These are phyloP conservation scores for Tuber calosporum DNA, from an alignment of 495 filamentous ascomycete genomes.

Conservation along the genomic window DNA sequence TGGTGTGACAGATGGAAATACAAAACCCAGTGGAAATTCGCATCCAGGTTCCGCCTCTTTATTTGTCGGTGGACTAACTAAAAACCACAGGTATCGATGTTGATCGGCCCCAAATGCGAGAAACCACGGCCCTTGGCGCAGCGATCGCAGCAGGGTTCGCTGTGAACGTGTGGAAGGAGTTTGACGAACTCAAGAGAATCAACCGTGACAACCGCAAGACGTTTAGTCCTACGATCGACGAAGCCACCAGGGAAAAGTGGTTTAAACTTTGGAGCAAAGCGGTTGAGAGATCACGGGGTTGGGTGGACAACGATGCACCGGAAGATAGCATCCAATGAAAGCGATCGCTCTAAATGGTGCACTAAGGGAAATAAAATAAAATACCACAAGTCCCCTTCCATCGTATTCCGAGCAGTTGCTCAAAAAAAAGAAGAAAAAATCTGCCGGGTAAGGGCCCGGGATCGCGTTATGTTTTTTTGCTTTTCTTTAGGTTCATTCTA, in stretches of 20 bases:
- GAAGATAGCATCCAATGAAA: slow-evolving; percentile 23
- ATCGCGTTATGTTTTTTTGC: too few relatives aligned
- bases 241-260: slow-evolving; percentile 57
- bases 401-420: too few relatives aligned
- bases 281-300: slow-evolving; percentile 84
- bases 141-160: slow-evolving; percentile 91
- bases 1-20: background rate
- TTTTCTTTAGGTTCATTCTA: too few relatives aligned
- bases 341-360: background rate
- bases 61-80: background rate
- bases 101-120: slow-evolving; percentile 82
- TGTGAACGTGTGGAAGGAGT: slow-evolving; percentile 69
- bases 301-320: slow-evolving; percentile 54
- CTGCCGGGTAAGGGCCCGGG: too few relatives aligned
- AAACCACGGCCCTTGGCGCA: slow-evolving; percentile 89
- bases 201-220: slow-evolving; percentile 66
- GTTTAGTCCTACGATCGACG: slow-evolving; percentile 61
- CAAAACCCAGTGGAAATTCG: background rate
- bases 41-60: background rate
- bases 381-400: background rate
- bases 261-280: slow-evolving; percentile 78
- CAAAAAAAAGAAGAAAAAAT: too few relatives aligned
- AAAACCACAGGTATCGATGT: slow-evolving; percentile 56
- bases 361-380: background rate
- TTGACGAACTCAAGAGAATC: slow-evolving; percentile 71